Base-by-base conservation (phyloP, 148 eudicot genomes). In the Persicaria tinctoria region DNA sequence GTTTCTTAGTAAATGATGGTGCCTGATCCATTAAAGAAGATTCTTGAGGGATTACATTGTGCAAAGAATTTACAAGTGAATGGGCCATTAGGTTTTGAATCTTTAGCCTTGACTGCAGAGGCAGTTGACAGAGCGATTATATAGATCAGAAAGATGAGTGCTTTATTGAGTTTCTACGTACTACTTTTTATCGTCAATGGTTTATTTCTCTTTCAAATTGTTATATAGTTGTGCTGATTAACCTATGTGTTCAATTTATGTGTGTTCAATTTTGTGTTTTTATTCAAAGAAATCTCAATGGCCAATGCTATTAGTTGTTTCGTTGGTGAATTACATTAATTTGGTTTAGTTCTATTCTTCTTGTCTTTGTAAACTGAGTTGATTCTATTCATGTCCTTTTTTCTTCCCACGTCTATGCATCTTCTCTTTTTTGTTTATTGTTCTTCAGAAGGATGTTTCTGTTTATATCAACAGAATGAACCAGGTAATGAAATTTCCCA, bases 371-470 rank as follows among this genome's bases (percentile, higher is more conserved):
- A 23, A 23, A 23, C 27, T 23, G 0, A 23, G 27, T 23, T 23
- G 27, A 23, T 23, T 23, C 27, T 23, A 23, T 23, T 23, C 27
- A 23, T 23, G 27, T 23, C 27, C 27, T 23, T 23, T 23, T 23
- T 23, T 23, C 27, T 23, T 23, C 27, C 27, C 27, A 23, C 27
- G 1, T 23, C 27, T 23, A 23, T 23, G 27, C 27, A 23, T 23
- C 27, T 23, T 23, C 27, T 23, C 27, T 23, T 23, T 23, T 23
- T 23, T 23, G 27, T 23, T 23, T 23, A 23, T 23, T 23, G 27
- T 92, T 78, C 97, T 90, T 81, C 90, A 93, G 97, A 92, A 92
- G 72, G 73, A 87, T 13, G 97, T 90, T 45, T 90, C 96, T 41
- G 90, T 87, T 56, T 92, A 90, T 50, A 82, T 92, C 49, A 90